Base-by-base conservation (phyloP, 805 yeast genomes). In the Candida hungchunana region DNA sequence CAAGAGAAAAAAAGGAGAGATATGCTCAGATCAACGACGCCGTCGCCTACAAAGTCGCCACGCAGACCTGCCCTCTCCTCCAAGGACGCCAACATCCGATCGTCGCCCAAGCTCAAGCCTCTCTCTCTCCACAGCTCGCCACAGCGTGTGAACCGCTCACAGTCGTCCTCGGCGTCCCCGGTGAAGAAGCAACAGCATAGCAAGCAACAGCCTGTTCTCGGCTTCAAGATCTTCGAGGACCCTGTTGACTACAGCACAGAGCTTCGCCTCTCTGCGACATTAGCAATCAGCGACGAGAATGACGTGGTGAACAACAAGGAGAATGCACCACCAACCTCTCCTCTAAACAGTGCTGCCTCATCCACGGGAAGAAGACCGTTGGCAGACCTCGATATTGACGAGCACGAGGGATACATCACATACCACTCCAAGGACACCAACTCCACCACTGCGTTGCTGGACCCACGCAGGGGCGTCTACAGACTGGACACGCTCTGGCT, bases 161-260 rank as follows among this genome's bases (percentile, higher is more conserved):
- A 29, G 14, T 29, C 28, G 17, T 34, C 42, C 13, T 31, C 45
- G 12, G 31, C 29, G 18, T 36, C 47, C 6, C 43, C 46, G 4
- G 26, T 35, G 8, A 36, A 31, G 36, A 30, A 25, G 15, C 8
- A 9, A 13, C n/a, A 20, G 23, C 8, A 11, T 20, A 31, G 24
- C 17, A 34, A 26, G 8, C 29, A 31, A 13, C 24, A 36, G 1
- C 55, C 51, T 17, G 27, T 32, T 7, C 36, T 49, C 12, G 48
- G 46, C 2, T 51, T 51, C 43, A 39, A 43, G 26, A 53, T 53
- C 32, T 53, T 40, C 28, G 48, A 43, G 20, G 58, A 53, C 15
- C 40, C 46, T 22, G 43, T 39, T 9, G 55, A 48, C 34, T 53
- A 53, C 33, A 27, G 44, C 12, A 36, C 51, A 1, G 49, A 40